Percentiles rank a stretch among this genome's conserved stretches.
These are phyloP conservation scores for Fraxinus quadrangulata DNA, from an alignment of 257 asterid species.

Conservation along the genomic window DNA sequence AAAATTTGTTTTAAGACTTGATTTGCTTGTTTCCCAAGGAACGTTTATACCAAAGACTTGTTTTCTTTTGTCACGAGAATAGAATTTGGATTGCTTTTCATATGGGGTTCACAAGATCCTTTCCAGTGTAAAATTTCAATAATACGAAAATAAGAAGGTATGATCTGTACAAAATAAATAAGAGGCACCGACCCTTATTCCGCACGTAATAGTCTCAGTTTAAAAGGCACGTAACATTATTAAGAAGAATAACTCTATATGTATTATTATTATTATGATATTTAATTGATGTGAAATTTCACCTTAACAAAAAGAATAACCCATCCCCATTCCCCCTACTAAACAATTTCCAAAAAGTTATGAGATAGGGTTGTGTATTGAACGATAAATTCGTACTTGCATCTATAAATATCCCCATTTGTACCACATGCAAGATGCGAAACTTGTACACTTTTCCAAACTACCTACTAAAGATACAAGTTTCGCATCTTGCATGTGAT, in stretches of 20 bases:
- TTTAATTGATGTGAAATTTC: no score
- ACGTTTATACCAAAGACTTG: conserved; percentile 1
- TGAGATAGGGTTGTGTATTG: neutral
- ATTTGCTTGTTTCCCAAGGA: conserved; percentile 23
- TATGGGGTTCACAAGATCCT: conserved; percentile 30
- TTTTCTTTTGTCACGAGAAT: conserved; percentile 29
- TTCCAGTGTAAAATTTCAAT: neutral
- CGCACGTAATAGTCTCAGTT: no score
- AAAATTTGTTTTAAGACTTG: no score
- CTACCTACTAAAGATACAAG: no score
- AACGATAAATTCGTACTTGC: no score
- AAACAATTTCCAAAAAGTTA: neutral
- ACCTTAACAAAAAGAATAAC: no score
- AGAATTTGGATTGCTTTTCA: conserved; percentile 36
- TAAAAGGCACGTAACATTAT: no score
- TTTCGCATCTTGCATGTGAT: no score
- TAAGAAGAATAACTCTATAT: no score
- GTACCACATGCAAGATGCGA: neutral
- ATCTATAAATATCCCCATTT: neutral
- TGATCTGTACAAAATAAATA: no score
- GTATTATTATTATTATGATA: no score
- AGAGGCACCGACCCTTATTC: neutral
- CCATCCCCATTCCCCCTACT: no score
- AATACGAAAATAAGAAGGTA: neutral
- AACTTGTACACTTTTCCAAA: neutral